phyloP scores from a whole-genome alignment of 164 flowering plant species.

The Vitis cinerea region DNA sequence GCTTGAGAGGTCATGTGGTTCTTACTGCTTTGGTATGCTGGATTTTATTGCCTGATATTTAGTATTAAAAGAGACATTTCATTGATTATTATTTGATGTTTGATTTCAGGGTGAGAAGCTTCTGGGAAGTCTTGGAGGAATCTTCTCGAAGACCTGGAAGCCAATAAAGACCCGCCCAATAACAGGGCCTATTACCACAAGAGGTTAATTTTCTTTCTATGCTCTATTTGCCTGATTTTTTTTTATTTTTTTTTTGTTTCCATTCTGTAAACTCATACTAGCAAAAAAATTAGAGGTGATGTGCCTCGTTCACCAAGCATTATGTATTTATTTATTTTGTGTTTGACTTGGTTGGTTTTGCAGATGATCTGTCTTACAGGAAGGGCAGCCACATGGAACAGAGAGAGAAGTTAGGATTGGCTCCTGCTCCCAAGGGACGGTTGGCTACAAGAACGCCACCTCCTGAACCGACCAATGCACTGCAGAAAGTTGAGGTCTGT shows the following conservation, averaged over 20 bases:
- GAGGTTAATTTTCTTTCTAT: conserved; percentile 30
- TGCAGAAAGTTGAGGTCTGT: conserved; percentile 59
- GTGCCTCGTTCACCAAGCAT: background rate
- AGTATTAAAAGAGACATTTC: no score
- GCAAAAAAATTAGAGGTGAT: no score
- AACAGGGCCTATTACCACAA: conserved; percentile 39
- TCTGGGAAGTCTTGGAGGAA: conserved; percentile 60
- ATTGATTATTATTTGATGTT: background rate
- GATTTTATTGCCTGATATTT: no score
- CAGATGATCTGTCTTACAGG: conserved; percentile 35
- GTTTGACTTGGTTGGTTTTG: conserved; percentile 2
- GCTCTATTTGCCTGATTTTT: background rate
- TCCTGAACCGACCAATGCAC: conserved; percentile 44
- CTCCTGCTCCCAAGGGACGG: conserved; percentile 29
- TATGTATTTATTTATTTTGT: background rate
- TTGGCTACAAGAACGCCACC: conserved; percentile 31
- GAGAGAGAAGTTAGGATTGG: conserved; percentile 50
- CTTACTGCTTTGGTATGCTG: background rate
- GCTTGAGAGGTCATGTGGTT: background rate
- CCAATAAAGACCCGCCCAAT: conserved; percentile 53
- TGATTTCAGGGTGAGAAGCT: conserved; percentile 65
- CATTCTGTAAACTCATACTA: no score
- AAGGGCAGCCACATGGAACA: conserved; percentile 42
- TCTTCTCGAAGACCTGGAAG: conserved; percentile 68
- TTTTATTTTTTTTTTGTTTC: background rate